phyloP scores from a whole-genome alignment of 768 basidiomycete species.

The Tubosaeta sp. region DNA sequence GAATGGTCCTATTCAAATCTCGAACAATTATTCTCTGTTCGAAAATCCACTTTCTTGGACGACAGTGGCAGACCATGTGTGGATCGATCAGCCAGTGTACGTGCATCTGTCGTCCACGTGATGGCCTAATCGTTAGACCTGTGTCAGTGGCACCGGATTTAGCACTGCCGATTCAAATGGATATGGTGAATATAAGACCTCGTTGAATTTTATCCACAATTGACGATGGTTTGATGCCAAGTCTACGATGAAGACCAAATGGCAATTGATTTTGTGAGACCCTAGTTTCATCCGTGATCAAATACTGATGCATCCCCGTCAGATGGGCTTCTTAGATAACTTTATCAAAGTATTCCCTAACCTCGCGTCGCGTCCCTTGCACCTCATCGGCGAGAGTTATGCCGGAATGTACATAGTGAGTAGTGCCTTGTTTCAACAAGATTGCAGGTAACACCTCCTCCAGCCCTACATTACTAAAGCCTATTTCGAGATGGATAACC shows the following conservation, averaged over 20 bases:
- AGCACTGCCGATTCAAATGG: conserved; percentile 60
- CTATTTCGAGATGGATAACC: conserved; percentile 26
- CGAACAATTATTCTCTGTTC: conserved; percentile 44
- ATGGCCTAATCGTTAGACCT: conserved; percentile 1
- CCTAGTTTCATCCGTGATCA: neutral
- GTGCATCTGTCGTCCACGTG: conserved; percentile 6
- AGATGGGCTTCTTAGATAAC: conserved; percentile 73
- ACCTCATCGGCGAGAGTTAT: conserved; percentile 72
- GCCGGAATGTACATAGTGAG: conserved; percentile 68
- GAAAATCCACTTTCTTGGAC: conserved; percentile 57
- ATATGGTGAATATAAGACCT: conserved; percentile 42
- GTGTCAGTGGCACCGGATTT: conserved; percentile 52
- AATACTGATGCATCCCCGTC: neutral
- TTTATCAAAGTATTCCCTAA: conserved; percentile 72
- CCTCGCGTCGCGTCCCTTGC: conserved; percentile 60
- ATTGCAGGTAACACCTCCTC: neutral
- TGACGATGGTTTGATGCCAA: conserved; percentile 15
- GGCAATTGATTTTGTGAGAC: conserved; percentile 46
- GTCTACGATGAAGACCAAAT: conserved; percentile 65
- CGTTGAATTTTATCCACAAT: neutral
- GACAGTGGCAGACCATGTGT: conserved; percentile 60
- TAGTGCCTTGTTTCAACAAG: neutral
- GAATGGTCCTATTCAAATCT: conserved; percentile 69
- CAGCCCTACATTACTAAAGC: conserved; percentile 76
- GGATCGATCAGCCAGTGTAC: conserved; percentile 70